phyloP scores from a whole-genome alignment of 225 moss, liverwort and hornwort species.

The Pseudisothecium myosuroides region DNA sequence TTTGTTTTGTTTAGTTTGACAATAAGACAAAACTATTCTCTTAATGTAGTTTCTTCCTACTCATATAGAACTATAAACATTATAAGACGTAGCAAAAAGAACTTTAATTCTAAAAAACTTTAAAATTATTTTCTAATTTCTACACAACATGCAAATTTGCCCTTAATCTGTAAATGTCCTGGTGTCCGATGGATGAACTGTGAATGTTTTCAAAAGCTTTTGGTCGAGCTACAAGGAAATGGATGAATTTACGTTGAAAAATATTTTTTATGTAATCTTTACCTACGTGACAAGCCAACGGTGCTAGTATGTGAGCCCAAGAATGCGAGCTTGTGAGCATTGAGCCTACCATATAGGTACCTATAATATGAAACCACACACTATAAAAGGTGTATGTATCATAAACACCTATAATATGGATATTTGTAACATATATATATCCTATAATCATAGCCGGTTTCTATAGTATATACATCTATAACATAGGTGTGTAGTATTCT shows the following conservation, averaged over 20 bases:
- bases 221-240: background rate
- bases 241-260: background rate
- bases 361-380: no score
- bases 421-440: no score
- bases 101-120: accelerated
- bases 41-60: background rate
- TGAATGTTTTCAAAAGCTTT: background rate
- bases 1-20: background rate
- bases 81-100: accelerated
- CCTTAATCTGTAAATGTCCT: accelerated
- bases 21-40: background rate
- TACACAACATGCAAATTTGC: accelerated
- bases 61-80: background rate
- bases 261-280: background rate
- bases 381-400: no score
- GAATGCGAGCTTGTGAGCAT: no score
- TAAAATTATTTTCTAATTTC: background rate
- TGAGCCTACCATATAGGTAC: no score
- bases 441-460: no score
- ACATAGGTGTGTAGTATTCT: no score
- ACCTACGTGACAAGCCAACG: background rate
- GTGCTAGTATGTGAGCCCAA: no score
- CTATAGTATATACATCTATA: no score
- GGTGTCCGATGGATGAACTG: background rate
- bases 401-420: no score